Evolutionary conservation across 148 eudicot species (phyloP), one percentile per base, ranked within the genome.

Genomic region (Cornus florida): DNA sequence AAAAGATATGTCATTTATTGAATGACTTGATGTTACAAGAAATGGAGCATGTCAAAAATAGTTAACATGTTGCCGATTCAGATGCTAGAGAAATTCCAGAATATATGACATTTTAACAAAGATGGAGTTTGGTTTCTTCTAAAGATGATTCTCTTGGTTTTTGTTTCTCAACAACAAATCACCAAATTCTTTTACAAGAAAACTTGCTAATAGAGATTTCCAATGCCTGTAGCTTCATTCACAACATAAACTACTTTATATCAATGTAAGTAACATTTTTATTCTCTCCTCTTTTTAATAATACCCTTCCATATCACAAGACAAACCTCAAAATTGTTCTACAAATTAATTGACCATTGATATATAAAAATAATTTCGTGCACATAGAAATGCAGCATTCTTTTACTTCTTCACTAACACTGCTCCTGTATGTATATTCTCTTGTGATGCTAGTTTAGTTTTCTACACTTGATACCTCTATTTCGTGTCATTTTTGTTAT

Each of bases 1-100:
- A 83, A 64, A 83, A 88, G 59, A 67, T 82, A 23, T 81, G 71
- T 72, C 41, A 7, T 56, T 48, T 60, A 24, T 50, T 13, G 7
- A 38, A 78, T 70, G 69, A 59, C 23, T 70, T 60, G 10, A 56
- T n/a, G 56, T 70, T 60, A 57, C 53, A 11, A 59, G 69, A 78
- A 22, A 70, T 24, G 19, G 53, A 14, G 17, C 39, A 56, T 19
- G 9, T 11, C 59, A 62, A 62, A 62, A 62, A 19, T n/a, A 0
- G 24, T 20, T 3, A 20, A 20, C 75, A 13, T 56, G 56, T 57
- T 35, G 38, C 38, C 10, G 50, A 70, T n/a, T 53, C 66, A 50
- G 67, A 69, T 69, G 32, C 67, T 20, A 48, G 19, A 56, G 11
- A 32, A 53, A 11, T 67, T 67, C 60, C 72, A 19, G 6, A 23